Conservation (phyloP, 495 filamentous ascomycete genomes). For the Lophiotrema nucula region DNA sequence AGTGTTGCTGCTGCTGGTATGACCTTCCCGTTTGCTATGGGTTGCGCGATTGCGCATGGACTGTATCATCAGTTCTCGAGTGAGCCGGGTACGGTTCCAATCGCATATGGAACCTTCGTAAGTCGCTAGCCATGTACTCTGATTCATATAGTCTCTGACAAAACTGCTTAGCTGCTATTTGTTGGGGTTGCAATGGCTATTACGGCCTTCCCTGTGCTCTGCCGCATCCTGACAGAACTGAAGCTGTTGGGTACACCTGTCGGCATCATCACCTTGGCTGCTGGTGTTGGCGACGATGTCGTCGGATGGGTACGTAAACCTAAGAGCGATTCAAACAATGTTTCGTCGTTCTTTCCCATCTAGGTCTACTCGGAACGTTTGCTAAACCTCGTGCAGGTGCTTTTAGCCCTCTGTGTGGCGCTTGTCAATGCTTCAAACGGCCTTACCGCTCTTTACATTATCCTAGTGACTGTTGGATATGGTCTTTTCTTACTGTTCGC, state of each 20-base stretch:
- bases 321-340: no score
- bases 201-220: conserved; percentile 95
- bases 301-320: no score
- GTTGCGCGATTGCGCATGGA: conserved; percentile 79
- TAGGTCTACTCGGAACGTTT: conserved; percentile 7
- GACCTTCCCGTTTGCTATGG: conserved; percentile 71
- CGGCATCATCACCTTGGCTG: conserved; percentile 86
- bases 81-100: conserved; percentile 60
- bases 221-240: conserved; percentile 89
- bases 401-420: conserved; percentile 91
- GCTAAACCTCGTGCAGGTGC: conserved; percentile 61
- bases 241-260: conserved; percentile 83
- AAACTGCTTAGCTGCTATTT: conserved; percentile 91
- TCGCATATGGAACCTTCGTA: conserved; percentile 78
- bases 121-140: no score
- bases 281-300: conserved; percentile 94
- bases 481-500: conserved; percentile 72
- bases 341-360: conserved; percentile 8
- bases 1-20: conserved; percentile 85
- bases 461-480: conserved; percentile 75
- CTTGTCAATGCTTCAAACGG: conserved; percentile 87
- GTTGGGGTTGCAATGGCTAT: conserved; percentile 94
- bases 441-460: conserved; percentile 80
- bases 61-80: conserved; percentile 75
- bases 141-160: no score